A percentile compares a stretch with the other conserved stretches of the same genome.
These are phyloP conservation scores for Termitomyces sp. DNA, from an alignment of 768 basidiomycete species.

Conservation along the genomic window DNA sequence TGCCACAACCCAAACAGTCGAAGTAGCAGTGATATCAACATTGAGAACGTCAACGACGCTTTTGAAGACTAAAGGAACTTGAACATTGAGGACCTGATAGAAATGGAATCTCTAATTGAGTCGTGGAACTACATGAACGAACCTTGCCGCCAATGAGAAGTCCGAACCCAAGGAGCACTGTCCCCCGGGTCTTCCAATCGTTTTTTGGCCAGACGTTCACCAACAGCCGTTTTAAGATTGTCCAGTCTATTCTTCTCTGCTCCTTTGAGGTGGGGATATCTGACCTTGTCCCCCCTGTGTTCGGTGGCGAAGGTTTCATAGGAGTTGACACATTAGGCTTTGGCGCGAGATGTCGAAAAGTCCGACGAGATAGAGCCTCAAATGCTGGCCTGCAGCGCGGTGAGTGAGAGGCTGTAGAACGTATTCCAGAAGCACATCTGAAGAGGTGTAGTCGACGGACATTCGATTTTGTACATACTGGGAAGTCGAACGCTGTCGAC, in stretches of 20 bases:
- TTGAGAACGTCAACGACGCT: constrained; percentile 86
- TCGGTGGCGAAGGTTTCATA: not conserved
- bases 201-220: constrained; percentile 89
- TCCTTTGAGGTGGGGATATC: constrained; percentile 30
- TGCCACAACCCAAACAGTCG: constrained; percentile 87
- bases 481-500: not conserved
- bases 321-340: constrained; percentile 12
- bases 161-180: constrained; percentile 78
- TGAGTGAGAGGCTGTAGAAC: not conserved
- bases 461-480: not conserved
- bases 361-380: constrained; percentile 2
- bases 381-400: not conserved
- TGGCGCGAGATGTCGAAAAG: constrained; percentile 15
- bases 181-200: constrained; percentile 75
- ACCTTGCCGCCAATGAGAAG: constrained; percentile 87
- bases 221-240: constrained; percentile 76
- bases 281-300: not conserved
- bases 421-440: not conserved
- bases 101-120: not conserved
- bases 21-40: constrained; percentile 63
- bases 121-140: constrained; percentile 13
- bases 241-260: constrained; percentile 79
- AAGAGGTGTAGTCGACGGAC: constrained; percentile 1
- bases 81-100: constrained; percentile 83
- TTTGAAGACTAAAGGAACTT: constrained; percentile 98